Evolutionary conservation across 164 flowering plant species (phyloP), one percentile per base, ranked within the genome.

Genomic region (Sextonia rubra): DNA sequence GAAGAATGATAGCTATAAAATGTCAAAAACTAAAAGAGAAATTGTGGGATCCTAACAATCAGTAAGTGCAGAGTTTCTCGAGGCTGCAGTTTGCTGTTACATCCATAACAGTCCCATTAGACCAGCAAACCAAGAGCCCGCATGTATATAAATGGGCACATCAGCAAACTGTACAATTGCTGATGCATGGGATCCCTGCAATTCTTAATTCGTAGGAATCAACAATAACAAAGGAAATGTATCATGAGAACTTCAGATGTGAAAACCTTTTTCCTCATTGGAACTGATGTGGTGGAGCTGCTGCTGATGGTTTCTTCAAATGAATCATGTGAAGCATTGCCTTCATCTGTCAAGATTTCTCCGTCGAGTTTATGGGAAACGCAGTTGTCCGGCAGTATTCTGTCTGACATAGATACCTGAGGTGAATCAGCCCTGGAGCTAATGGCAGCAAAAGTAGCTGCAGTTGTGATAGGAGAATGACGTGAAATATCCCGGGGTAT

Each of bases 221-320:
- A 52, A 52, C 58, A 52, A 52, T 18, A 52, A 52, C 58, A 15
- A 20, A 14, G 6, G n/a, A 15, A 18, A 52, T 52, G 58, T 20
- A 52, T 52, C 58, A 52, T 14, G n/a, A 52, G 20, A 52, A 15
- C 25, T 71, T 15, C n/a, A 26, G 22, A 7, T 52, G 25, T 66
- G 23, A 77, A 37, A 60, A 85, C 91, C 91, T 85, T 86, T n/a
- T 83, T 82, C 63, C 78, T 74, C 7, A 25, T 24, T 26, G 65
- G 69, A 49, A 66, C 74, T 27, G 72, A 70, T 37, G 67, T n/a
- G 25, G 74, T 56, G 56, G 69, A 67, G 47, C 74, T 61, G 76
- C 25, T 74, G n/a, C 71, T 60, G 60, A 75, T 75, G 32, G 72
- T 61, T 75, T 79, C 87, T 66, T 80, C 84, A 52, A 62, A 17